phyloP scores from a whole-genome alignment of 73 alveolate species.

The Stentor roeselii region DNA sequence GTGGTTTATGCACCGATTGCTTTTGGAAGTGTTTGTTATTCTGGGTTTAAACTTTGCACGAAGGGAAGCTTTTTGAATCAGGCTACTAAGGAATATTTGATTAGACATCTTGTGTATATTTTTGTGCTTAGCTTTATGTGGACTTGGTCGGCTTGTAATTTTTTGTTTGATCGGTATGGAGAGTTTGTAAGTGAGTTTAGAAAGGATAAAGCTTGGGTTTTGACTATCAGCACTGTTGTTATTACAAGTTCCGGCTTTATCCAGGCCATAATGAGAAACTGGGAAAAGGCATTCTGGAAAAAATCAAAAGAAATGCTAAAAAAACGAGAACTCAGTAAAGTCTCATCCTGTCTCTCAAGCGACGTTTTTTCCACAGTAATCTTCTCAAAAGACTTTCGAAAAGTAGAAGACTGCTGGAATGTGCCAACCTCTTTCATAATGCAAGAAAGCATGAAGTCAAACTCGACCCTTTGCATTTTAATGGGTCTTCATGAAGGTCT shows the following conservation, averaged over 20 bases:
- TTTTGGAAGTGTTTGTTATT: neutral
- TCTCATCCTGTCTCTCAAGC: neutral
- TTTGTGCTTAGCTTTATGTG: neutral
- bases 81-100: neutral
- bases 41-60: neutral
- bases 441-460: neutral
- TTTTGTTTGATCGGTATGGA: neutral
- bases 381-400: neutral
- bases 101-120: neutral
- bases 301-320: neutral
- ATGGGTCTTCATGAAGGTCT: neutral
- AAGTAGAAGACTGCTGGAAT: neutral
- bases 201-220: neutral
- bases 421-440: neutral
- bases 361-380: neutral
- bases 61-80: neutral
- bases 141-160: neutral
- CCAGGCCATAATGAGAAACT: conserved; percentile 9
- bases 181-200: neutral
- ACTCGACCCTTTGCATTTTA: neutral
- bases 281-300: neutral
- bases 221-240: neutral
- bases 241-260: neutral
- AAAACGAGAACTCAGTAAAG: neutral
- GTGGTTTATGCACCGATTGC: neutral